Percentiles rank a stretch among this genome's conserved stretches.
Conservation (phyloP, 2,329 filamentous ascomycete species). For the Exophiala alcalophila region DNA sequence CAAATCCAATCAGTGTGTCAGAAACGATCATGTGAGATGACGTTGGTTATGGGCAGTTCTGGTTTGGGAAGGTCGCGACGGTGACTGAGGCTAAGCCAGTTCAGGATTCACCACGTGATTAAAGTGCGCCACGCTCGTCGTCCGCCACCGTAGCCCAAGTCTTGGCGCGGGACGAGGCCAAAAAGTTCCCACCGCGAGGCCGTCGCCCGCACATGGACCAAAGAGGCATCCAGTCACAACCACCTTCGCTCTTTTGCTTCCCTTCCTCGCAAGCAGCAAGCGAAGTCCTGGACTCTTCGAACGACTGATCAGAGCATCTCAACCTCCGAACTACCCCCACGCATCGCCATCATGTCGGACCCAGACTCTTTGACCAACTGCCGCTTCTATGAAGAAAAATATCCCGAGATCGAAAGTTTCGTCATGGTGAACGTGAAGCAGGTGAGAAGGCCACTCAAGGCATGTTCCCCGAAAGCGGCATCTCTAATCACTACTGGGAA, state of each 20-base stretch:
- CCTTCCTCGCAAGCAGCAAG: neutral
- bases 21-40: conserved; percentile 4
- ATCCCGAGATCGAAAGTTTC: conserved; percentile 97
- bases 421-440: conserved; percentile 99
- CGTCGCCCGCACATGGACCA: conserved; percentile 10
- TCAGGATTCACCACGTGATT: conserved; percentile 3
- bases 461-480: neutral
- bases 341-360: conserved; percentile 30
- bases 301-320: neutral
- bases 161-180: too few species aligned
- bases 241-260: neutral
- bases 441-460: conserved; percentile 50
- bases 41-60: too few species aligned
- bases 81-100: too few species aligned
- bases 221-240: conserved; percentile 9
- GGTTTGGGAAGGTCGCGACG: too few species aligned
- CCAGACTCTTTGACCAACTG: conserved; percentile 82
- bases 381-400: conserved; percentile 97
- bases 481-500: conserved; percentile 12
- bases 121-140: too few species aligned
- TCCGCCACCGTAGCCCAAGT: neutral
- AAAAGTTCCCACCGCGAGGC: conserved; percentile 5
- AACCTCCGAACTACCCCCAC: neutral
- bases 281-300: neutral
- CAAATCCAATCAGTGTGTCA: too few species aligned